Base-by-base conservation (phyloP, 768 basidiomycete genomes). In the Lactarius tabidus region DNA sequence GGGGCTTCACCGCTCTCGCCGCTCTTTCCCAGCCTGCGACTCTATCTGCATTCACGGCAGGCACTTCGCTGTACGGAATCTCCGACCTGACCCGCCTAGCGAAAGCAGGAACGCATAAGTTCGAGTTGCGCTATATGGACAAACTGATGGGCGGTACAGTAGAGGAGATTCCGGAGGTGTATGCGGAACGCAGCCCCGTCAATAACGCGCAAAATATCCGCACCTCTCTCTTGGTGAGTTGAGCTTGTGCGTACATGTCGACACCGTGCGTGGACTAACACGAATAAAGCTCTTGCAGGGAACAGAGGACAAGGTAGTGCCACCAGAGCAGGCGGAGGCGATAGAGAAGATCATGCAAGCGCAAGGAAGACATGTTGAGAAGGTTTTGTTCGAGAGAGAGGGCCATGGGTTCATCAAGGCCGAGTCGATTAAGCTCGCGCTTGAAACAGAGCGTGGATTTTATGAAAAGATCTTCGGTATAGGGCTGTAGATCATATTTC, bases 311-410 rank as follows among this genome's bases (percentile, higher is more conserved):
- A 77, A 75, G 65, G 80, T 90, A 36, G 91, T 92, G 0, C 89
- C 85, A 0, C 87, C 85, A 76, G 86, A 81, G 65, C 96, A 95
- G 93, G 79, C 96, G 38, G 83, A 87, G 73, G 78, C 58, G 5
- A 59, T 59, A 15, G 58, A 59, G 58, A 48, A 48, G 58, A 59
- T 31, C 31, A 14, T 59, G 43, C 58, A 9, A 8, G 43, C 29
- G 12, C 77, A 78, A 1, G 80, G 81, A 2, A 85, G 86, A 0
- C 71, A 78, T 17, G 83, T 85, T 20, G 84, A 84, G 17, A 79
- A 75, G 62, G 79, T 84, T 62, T 69, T 85, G 0, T 90, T 87
- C 71, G 75, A 81, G 17, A 87, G 86, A 23, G 87, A 89, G 74
- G 86, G 86, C 2, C 86, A 88, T 71, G 86, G 87, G 0, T 87